Conservation (phyloP, 768 basidiomycete genomes). For the Xerocomus potaroensis region DNA sequence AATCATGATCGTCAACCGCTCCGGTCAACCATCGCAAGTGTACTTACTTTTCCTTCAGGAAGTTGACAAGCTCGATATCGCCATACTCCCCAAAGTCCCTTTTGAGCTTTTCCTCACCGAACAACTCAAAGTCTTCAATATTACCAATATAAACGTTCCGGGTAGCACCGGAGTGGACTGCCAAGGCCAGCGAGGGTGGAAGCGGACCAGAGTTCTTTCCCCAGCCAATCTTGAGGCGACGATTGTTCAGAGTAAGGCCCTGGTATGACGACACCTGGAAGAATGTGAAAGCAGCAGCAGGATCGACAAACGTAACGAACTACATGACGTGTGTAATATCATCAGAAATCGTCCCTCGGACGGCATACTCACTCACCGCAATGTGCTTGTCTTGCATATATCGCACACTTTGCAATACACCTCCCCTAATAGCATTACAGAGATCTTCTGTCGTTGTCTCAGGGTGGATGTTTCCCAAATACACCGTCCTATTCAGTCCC, state of each 20-base stretch:
- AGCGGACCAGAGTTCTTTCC: conserved; percentile 93
- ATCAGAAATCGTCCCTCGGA: conserved; percentile 1
- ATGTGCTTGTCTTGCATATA: conserved; percentile 98
- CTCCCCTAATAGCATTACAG: conserved; percentile 96
- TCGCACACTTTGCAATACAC: conserved; percentile 89
- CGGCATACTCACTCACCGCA: conserved; percentile 54
- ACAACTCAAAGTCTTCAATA: conserved; percentile 92
- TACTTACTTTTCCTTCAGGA: conserved; percentile 87
- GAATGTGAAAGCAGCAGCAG: conserved; percentile 89
- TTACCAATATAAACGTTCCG: conserved; percentile 96
- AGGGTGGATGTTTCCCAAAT: conserved; percentile 94
- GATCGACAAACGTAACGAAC: conserved; percentile 97
- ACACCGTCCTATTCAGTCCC: conserved; percentile 87
- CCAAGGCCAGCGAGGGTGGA: conserved; percentile 76
- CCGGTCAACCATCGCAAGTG: conserved; percentile 12
- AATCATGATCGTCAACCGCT: not conserved
- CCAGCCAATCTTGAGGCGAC: conserved; percentile 96
- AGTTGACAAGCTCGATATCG: conserved; percentile 95
- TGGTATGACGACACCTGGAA: conserved; percentile 89
- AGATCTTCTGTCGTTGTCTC: conserved; percentile 94
- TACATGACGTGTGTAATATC: conserved; percentile 31
- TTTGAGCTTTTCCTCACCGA: conserved; percentile 85
- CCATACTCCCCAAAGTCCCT: conserved; percentile 94
- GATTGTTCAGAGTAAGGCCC: conserved; percentile 88
- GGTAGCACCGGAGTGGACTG: conserved; percentile 90